These are phyloP conservation scores for Phyllosticta paracitricarpa DNA, from an alignment of 2,329 filamentous ascomycete species.

Conservation along the genomic window DNA sequence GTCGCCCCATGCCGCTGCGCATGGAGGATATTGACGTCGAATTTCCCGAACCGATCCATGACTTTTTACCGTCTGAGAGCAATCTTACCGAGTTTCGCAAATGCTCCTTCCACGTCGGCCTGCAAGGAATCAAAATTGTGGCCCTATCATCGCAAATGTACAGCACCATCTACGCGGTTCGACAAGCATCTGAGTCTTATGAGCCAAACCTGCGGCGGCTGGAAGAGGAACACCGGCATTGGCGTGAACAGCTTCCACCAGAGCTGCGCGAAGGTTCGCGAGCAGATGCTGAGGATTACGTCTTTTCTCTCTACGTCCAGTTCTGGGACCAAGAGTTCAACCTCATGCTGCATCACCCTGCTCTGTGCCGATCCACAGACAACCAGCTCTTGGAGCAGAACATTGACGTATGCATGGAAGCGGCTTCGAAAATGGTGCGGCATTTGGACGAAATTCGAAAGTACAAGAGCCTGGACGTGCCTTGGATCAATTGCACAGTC, in stretches of 20 bases:
- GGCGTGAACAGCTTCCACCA: slow-evolving; percentile 54
- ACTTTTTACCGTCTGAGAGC: slow-evolving; percentile 53
- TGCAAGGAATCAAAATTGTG: slow-evolving; percentile 55
- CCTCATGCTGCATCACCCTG: slow-evolving; percentile 44
- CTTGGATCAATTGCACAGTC: slow-evolving; percentile 65
- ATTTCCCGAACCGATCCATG: slow-evolving; percentile 60
- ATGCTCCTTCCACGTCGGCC: slow-evolving; percentile 58
- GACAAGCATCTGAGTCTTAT: slow-evolving; percentile 54
- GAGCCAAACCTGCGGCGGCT: slow-evolving; percentile 52
- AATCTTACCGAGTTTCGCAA: slow-evolving; percentile 34
- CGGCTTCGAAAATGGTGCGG: slow-evolving; percentile 53
- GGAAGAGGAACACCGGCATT: slow-evolving; percentile 53
- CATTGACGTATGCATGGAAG: slow-evolving; percentile 51
- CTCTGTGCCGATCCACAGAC: slow-evolving; percentile 40
- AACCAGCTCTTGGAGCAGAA: slow-evolving; percentile 50
- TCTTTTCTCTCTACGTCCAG: slow-evolving; percentile 40
- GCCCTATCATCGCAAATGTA: slow-evolving; percentile 65
- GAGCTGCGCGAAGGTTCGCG: slow-evolving; percentile 43
- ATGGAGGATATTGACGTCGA: slow-evolving; percentile 71
- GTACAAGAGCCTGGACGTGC: slow-evolving; percentile 62
- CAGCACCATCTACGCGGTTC: slow-evolving; percentile 63
- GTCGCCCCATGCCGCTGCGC: slow-evolving; percentile 64
- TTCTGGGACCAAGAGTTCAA: slow-evolving; percentile 40
- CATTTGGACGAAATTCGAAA: slow-evolving; percentile 50
- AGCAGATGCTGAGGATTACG: slow-evolving; percentile 37